Evolutionary conservation across 768 basidiomycete species (phyloP).

Genomic region (Nidularia sp.): DNA sequence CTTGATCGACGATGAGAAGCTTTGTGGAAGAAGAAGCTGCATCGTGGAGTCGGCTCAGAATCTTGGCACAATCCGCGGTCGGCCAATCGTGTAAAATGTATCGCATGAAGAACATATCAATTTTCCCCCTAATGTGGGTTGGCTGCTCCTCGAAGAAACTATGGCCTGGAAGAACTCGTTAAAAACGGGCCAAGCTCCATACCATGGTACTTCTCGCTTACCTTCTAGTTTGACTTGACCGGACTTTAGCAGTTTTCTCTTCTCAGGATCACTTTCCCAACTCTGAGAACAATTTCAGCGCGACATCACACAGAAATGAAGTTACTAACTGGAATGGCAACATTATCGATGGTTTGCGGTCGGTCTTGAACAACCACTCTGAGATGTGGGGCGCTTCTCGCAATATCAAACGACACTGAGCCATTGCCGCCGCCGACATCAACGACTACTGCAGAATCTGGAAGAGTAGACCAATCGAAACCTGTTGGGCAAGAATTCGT

Average conservation of each 20-base stretch:
- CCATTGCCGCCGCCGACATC: constrained; percentile 17
- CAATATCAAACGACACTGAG: constrained; percentile 7
- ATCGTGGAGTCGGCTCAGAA: constrained; percentile 20
- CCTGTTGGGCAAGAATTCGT: constrained; percentile 1
- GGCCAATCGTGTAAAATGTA: constrained; percentile 27
- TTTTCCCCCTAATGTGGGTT: constrained; percentile 9
- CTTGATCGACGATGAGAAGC: constrained; percentile 18
- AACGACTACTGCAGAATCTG: constrained; percentile 5
- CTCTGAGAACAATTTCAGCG: neutral
- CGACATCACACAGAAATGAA: constrained; percentile 1
- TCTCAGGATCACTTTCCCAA: neutral
- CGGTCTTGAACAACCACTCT: constrained; percentile 12
- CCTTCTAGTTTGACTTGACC: constrained; percentile 5
- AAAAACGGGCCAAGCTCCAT: neutral
- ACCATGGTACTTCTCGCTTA: neutral
- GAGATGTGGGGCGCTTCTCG: constrained; percentile 5
- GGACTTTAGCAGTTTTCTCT: neutral
- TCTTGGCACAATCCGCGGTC: constrained; percentile 10
- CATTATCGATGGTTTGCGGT: constrained; percentile 6
- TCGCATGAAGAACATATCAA: constrained; percentile 22
- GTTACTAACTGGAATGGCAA: neutral
- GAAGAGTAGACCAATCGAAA: constrained; percentile 12
- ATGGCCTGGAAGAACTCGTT: neutral
- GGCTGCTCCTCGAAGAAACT: constrained; percentile 18
- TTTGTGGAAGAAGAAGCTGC: constrained; percentile 17